Base-by-base conservation (phyloP, 2,329 filamentous ascomycete genomes). In the Lecanoromycetidae sp. region DNA sequence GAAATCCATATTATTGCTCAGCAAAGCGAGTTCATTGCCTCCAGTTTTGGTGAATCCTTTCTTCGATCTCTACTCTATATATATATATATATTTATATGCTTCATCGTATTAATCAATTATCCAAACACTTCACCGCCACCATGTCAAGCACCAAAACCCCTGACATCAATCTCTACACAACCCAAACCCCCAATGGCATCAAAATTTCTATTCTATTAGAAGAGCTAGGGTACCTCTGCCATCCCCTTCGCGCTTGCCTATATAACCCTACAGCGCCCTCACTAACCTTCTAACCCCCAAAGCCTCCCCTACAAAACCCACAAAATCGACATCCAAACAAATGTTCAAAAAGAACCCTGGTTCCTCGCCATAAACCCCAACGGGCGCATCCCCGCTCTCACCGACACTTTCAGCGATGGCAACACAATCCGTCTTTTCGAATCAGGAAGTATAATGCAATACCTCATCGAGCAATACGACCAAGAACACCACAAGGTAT, bases 401-500 rank as follows among this genome's bases (percentile, higher is more conserved):
- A 56, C 74, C 44, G 71, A 75, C 59, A 73, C 74, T 57, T 47
- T 47, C 17, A 66, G 60, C 19, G 60, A 68, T 50, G 61, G 54
- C 8, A 67, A 69, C 8, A 71, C 71, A 2, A 74, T 74, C 58
- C 57, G 71, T 2, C 67, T 75, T 22, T 67, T 72, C 56, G 73
- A 76, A 57, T 74, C 72, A 0, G 71, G 66, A 1, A 72, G 72
- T 7, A 66, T 73, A 53, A 60, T 76, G 19, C 61, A 75, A 44
- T 76, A 76, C 55, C 64, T 76, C 12, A 56, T 71, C 5, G 70
- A 73, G 49, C 57, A 63, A 32, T 63, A 59, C 50, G 73, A 76
- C 58, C 68, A 66, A 50, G 59, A 74, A 6, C 60, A 72, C 53
- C 69, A 91, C 71, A 90, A 87, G 68, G 76, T 94, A 50, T 87